Conservation (phyloP, 139 green algal genomes). For the Gonium pectorale region DNA sequence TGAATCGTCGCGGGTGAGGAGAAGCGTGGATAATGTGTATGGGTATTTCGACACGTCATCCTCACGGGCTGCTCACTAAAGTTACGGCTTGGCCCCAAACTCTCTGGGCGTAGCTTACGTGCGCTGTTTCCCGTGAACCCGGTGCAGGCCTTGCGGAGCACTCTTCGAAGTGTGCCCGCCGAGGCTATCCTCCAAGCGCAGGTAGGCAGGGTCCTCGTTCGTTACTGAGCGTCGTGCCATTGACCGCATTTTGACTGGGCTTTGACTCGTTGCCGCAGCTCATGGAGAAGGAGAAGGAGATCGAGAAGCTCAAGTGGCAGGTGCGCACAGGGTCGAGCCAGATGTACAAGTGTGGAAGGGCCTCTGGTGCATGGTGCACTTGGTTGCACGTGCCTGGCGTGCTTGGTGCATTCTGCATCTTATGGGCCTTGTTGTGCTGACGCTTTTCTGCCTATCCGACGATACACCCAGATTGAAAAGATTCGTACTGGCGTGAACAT, state of each 20-base stretch:
- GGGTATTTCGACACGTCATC: too few species aligned
- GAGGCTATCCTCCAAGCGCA: slow-evolving; percentile 38
- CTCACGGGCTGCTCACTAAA: too few species aligned
- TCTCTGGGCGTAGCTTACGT: too few species aligned
- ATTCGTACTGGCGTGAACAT: slow-evolving; percentile 11
- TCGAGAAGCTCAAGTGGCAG: slow-evolving; percentile 34
- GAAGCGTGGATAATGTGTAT: too few species aligned
- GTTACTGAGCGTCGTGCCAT: too few species aligned
- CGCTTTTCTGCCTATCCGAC: neutral
- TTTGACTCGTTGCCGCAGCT: too few species aligned
- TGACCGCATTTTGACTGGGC: too few species aligned
- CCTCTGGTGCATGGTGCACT: neutral
- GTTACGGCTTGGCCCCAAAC: too few species aligned
- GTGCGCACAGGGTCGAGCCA: neutral
- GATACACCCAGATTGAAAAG: slow-evolving; percentile 21
- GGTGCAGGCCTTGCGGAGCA: slow-evolving; percentile 25
- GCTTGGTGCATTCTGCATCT: neutral
- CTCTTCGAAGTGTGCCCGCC: neutral
- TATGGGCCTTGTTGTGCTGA: neutral
- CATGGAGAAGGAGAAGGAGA: slow-evolving; percentile 22
- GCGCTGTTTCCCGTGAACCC: neutral
- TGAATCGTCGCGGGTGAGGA: slow-evolving; percentile 30
- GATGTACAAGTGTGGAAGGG: neutral
- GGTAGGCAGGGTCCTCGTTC: too few species aligned
- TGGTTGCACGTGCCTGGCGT: neutral